Evolutionary conservation across 768 basidiomycete species (phyloP).

Genomic region (Epithele typhae): DNA sequence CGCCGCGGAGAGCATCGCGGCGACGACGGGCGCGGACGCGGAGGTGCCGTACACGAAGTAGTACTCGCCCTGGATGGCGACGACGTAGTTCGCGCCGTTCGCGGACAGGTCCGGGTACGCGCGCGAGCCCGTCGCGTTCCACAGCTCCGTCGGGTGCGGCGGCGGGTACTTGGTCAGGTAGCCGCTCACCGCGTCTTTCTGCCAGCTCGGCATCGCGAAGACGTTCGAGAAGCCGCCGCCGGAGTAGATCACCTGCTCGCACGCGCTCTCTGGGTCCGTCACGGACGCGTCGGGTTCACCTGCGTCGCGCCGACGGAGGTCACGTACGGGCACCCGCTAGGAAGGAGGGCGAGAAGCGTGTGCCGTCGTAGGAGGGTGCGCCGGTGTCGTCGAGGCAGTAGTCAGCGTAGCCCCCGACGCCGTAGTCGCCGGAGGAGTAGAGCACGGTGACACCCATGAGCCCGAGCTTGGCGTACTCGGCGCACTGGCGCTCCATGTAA

Average conservation of each 20-base stretch:
- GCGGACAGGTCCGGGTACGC: constrained; percentile 31
- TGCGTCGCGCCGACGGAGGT: constrained; percentile 35
- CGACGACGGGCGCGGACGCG: constrained; percentile 26
- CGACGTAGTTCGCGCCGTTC: constrained; percentile 22
- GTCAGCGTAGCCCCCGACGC: constrained; percentile 34
- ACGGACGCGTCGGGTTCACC: constrained; percentile 27
- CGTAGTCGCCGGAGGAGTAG: constrained; percentile 41
- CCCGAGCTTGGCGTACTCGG: constrained; percentile 42
- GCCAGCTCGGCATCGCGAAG: constrained; percentile 34
- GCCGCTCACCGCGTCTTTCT: constrained; percentile 24
- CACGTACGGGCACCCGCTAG: constrained; percentile 37
- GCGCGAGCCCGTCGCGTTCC: constrained; percentile 31
- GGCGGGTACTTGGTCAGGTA: constrained; percentile 31
- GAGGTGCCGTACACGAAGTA: constrained; percentile 24
- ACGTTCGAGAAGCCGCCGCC: constrained; percentile 40
- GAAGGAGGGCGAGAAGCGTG: constrained; percentile 15
- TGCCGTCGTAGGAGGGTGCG: constrained; percentile 2
- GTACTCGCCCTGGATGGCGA: constrained; percentile 19
- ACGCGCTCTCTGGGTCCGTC: constrained; percentile 33
- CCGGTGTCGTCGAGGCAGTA: constrained; percentile 31
- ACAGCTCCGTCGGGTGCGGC: constrained; percentile 27
- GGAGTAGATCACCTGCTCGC: constrained; percentile 32
- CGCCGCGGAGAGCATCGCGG: constrained; percentile 26
- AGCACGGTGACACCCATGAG: constrained; percentile 34
- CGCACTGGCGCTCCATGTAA: constrained; percentile 38